Evolutionary conservation across 495 filamentous ascomycete species (phyloP), one percentile per base, ranked within the genome.

Genomic region (Hapsidospora chrysogenum): DNA sequence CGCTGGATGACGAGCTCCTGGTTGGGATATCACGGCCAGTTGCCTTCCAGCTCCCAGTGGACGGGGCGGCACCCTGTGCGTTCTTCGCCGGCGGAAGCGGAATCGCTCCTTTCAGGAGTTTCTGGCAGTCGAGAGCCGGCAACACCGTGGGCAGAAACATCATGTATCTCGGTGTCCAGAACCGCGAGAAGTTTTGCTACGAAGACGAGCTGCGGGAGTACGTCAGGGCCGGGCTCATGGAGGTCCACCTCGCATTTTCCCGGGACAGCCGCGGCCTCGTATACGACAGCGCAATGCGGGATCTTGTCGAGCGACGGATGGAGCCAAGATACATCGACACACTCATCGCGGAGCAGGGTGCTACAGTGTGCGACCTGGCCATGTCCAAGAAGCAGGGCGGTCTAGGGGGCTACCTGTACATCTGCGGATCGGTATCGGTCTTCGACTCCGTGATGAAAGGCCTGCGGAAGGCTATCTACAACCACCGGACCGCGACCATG

Each of bases 361-460:
- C 57, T 13, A 50, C 54, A 1, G 53, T 68, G 17, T 62, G 59
- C 8, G 63, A 68, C 42, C 52, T 68, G 11, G 58, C 66, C 38
- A 65, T 68, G 61, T 61, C 57, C 3, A 68, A 61, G 46, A 63
- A 60, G 33, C 61, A 64, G 23, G 63, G 64, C 19, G 64, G 64
- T 4, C 50, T 61, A 7, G 63, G 61, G 20, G 63, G 63, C 4
- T 64, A 66, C 27, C 52, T 68, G 20, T 68, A 65, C 33, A 57
- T 68, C 18, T 68, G 63, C 37, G 63, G 64, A 10, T 65, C 61
- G 0, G 59, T 66, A n/a, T 57, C 60, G 0, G 57, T 68, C 7
- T 68, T 66, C 29, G 63, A 68, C 41, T 63, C 64, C 9, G 63
- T 66, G 26, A 60, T 68, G 53, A 58, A 51, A n/a, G 64, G 63